A percentile compares a stretch with the other conserved stretches of the same genome.
Conservation (phyloP, 768 basidiomycete genomes). For the Jaapia argillacea region DNA sequence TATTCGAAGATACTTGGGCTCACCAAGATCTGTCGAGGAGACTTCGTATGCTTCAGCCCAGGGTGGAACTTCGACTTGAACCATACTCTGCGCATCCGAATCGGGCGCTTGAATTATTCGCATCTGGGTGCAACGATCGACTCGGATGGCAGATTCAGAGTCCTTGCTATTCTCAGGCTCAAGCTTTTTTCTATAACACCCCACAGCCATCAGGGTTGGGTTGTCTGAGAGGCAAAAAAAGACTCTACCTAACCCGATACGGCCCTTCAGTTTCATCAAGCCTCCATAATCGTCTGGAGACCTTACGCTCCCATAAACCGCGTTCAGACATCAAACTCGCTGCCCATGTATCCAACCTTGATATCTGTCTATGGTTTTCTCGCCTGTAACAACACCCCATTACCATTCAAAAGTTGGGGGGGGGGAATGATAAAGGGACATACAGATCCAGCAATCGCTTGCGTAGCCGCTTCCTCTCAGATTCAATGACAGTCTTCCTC, state of each 20-base stretch:
- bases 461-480: slow-evolving; percentile 63
- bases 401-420: neutral
- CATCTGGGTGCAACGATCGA: slow-evolving; percentile 33
- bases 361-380: slow-evolving; percentile 65
- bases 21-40: slow-evolving; percentile 50
- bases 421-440: slow-evolving; percentile 2
- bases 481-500: slow-evolving; percentile 55
- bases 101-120: slow-evolving; percentile 43
- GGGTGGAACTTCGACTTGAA: slow-evolving; percentile 54
- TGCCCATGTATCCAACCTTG: slow-evolving; percentile 50
- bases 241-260: slow-evolving; percentile 65
- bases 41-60: slow-evolving; percentile 71
- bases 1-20: slow-evolving; percentile 19
- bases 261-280: slow-evolving; percentile 92
- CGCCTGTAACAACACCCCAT: slow-evolving; percentile 35
- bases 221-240: neutral
- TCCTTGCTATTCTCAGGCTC: slow-evolving; percentile 46
- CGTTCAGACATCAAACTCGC: slow-evolving; percentile 60
- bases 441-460: slow-evolving; percentile 71
- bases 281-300: slow-evolving; percentile 48
- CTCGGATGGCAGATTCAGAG: too few species aligned
- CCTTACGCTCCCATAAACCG: slow-evolving; percentile 68
- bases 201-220: slow-evolving; percentile 4
- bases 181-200: slow-evolving; percentile 68
- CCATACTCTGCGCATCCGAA: slow-evolving; percentile 35